phyloP scores from a whole-genome alignment of 305 asterid genomes.

The Fraxinus floribunda region DNA sequence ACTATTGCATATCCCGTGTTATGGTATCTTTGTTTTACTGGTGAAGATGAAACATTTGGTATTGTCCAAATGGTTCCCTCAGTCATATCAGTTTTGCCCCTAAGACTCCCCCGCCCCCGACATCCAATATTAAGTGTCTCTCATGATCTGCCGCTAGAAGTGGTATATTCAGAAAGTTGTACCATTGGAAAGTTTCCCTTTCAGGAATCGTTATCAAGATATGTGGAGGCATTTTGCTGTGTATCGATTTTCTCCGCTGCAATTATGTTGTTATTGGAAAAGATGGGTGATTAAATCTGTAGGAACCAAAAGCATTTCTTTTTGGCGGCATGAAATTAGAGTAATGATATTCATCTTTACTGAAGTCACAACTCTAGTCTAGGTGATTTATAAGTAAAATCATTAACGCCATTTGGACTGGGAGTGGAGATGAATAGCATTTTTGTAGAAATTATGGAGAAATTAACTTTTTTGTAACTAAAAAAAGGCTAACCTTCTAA shows the following conservation, averaged over 20 bases:
- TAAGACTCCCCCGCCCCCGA: background rate
- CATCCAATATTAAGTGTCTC: background rate
- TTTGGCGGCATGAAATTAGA: background rate
- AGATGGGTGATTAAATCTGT: conserved; percentile 12
- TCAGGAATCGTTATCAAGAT: background rate
- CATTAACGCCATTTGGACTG: too few species aligned
- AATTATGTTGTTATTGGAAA: background rate
- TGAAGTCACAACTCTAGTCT: too few species aligned
- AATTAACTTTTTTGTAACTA: background rate
- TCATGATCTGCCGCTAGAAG: background rate
- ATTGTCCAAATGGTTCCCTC: conserved; percentile 54
- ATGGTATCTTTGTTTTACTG: conserved; percentile 42
- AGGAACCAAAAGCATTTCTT: background rate
- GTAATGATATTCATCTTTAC: too few species aligned
- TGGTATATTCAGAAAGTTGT: background rate
- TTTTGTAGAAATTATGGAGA: background rate
- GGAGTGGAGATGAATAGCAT: too few species aligned
- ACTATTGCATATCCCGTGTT: conserved; percentile 75
- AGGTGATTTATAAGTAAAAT: too few species aligned
- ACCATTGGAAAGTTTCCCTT: background rate
- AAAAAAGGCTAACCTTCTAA: background rate
- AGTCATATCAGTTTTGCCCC: conserved; percentile 34
- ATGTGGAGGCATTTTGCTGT: background rate
- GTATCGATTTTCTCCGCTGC: background rate
- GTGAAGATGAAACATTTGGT: conserved; percentile 51